Evolutionary conservation across 2,329 filamentous ascomycete species (phyloP).

Genomic region (Malbranchea zuffiana): DNA sequence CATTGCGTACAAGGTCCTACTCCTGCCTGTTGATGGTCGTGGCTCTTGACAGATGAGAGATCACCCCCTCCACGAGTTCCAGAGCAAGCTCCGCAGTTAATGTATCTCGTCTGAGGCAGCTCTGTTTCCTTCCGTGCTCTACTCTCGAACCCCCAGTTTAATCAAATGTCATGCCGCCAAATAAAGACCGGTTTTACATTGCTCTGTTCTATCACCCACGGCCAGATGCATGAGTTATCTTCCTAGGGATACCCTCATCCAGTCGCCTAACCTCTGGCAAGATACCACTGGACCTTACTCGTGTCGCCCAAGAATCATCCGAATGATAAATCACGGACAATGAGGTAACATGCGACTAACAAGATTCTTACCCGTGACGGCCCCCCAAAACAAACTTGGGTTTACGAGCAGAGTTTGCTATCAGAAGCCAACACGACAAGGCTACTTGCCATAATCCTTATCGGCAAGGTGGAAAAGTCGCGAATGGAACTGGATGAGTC

Average conservation of each 20-base stretch:
- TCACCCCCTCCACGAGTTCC: no score
- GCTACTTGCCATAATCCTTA: slow-evolving; percentile 30
- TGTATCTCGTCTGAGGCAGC: no score
- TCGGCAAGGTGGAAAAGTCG: slow-evolving; percentile 32
- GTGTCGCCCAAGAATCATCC: slow-evolving; percentile 19
- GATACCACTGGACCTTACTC: slow-evolving; percentile 9
- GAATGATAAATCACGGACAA: slow-evolving; percentile 10
- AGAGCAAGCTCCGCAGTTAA: no score
- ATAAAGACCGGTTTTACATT: slow-evolving; percentile 24
- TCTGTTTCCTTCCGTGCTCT: no score
- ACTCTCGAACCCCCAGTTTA: not conserved
- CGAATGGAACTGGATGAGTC: slow-evolving; percentile 24
- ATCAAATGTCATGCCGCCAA: slow-evolving; percentile 2
- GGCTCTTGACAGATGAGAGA: no score
- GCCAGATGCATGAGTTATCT: slow-evolving; percentile 1
- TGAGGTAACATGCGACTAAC: slow-evolving; percentile 17
- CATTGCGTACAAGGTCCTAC: no score
- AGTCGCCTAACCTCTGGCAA: not conserved
- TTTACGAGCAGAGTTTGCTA: slow-evolving; percentile 11
- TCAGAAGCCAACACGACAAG: slow-evolving; percentile 16
- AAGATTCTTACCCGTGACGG: slow-evolving; percentile 5
- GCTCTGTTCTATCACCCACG: slow-evolving; percentile 24
- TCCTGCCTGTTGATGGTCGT: no score
- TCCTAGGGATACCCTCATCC: not conserved
- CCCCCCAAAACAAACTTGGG: slow-evolving; percentile 8